Percentiles rank a stretch among this genome's conserved stretches.
phyloP scores from a whole-genome alignment of 2,329 filamentous ascomycete species.

The Fusarium torreyae region DNA sequence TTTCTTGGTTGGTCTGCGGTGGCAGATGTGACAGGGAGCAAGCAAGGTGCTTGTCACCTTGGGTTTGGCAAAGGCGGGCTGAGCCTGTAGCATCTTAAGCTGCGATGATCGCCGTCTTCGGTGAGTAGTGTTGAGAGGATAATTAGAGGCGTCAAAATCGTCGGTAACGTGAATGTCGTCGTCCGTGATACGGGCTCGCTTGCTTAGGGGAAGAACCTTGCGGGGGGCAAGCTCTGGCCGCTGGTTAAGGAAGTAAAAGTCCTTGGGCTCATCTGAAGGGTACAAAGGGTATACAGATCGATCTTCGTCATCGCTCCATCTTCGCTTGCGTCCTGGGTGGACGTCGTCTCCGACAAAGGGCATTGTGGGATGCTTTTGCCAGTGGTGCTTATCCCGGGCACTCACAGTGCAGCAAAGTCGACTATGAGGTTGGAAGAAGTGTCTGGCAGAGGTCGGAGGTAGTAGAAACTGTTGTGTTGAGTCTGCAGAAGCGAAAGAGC shows the following conservation, averaged over 20 bases:
- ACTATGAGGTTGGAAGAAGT: not conserved
- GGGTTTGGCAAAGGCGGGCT: constrained; percentile 29
- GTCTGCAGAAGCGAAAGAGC: not conserved
- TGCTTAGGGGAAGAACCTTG: constrained; percentile 52
- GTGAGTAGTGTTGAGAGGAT: constrained; percentile 34
- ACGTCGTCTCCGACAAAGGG: constrained; percentile 55
- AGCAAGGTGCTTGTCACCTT: constrained; percentile 53
- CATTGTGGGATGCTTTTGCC: constrained; percentile 50
- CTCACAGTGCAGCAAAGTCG: constrained; percentile 32
- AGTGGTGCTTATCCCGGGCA: constrained; percentile 31
- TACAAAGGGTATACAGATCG: constrained; percentile 46
- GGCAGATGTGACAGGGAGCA: constrained; percentile 77
- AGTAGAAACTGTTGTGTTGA: not conserved
- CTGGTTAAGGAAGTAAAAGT: constrained; percentile 50
- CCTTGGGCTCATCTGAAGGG: constrained; percentile 45
- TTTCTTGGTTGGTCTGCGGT: constrained; percentile 74
- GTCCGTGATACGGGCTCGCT: constrained; percentile 51
- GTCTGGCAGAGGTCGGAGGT: not conserved
- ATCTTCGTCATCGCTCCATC: constrained; percentile 52
- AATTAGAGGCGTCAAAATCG: constrained; percentile 18
- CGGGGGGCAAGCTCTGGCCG: constrained; percentile 47
- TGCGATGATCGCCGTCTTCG: constrained; percentile 49
- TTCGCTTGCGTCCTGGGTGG: constrained; percentile 55
- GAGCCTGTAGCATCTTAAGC: constrained; percentile 43
- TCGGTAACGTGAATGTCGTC: constrained; percentile 43